Evolutionary conservation across 208 protist genomes (phyloP), one percentile per base, ranked within the genome.

Genomic region (Acanthamoeba castellanii): DNA sequence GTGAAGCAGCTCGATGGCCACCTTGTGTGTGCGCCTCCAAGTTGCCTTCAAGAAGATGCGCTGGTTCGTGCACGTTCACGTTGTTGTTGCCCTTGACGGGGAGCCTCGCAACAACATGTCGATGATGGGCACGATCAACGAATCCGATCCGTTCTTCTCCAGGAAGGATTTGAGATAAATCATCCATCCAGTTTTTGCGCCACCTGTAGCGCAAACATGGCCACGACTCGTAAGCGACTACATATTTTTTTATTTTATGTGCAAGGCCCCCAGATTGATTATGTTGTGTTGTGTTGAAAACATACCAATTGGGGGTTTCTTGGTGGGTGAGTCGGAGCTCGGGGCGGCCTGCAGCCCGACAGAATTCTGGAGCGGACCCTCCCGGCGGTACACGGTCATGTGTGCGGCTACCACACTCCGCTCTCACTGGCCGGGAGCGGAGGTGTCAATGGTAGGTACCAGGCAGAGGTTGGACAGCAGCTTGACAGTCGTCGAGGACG

Each of bases 401-500:
- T n/a, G n/a, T n/a, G n/a, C n/a, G n/a, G n/a, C n/a, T n/a, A n/a
- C n/a, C n/a, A n/a, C n/a, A n/a, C n/a, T n/a, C n/a, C n/a, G n/a
- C n/a, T n/a, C n/a, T n/a, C n/a, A n/a, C n/a, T n/a, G 61, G 14
- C 90, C 90, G 42, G 42, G 42, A 47, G 45, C 37, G 45, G 8
- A 47, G 45, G 45, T n/a, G 45, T 47, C 45, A 47, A 14, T 2
- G 45, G 8, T 13, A 0, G 18, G 13, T 93, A 93, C 87, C 13
- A 94, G 68, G 30, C 90, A 94, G 25, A 94, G 70, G 34, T 94
- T 78, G 61, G 90, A 78, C 11, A 94, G 70, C 13, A 94, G 90
- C 50, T 84, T 78, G 27, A 94, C 55, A 25, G 70, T 85, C 16
- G 45, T n/a, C n/a, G n/a, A n/a, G n/a, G n/a, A n/a, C n/a, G n/a